A percentile compares a stretch with the other conserved stretches of the same genome.
Conservation (phyloP, 2,329 filamentous ascomycete genomes). For the Fusarium tricinctum region DNA sequence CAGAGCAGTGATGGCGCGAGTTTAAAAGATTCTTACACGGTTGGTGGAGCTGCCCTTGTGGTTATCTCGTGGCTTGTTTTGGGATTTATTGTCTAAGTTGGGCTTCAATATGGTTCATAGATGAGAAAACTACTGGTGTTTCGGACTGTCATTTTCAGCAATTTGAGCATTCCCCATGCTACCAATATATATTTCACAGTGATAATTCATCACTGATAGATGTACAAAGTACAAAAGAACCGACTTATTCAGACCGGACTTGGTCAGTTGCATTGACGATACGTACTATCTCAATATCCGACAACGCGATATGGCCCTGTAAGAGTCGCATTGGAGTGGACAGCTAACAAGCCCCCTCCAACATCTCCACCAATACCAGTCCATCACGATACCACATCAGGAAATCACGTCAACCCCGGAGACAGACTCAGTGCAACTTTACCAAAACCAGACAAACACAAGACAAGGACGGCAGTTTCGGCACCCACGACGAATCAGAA, state of each 20-base stretch:
- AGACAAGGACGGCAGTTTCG: conserved; percentile 7
- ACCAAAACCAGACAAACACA: neutral
- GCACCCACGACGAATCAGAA: neutral
- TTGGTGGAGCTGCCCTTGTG: neutral
- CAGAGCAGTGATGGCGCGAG: conserved; percentile 27
- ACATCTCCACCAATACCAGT: conserved; percentile 32
- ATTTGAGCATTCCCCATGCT: neutral
- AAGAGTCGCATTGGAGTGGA: conserved; percentile 13
- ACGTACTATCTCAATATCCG: neutral
- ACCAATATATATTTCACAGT: neutral
- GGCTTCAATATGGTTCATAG: neutral
- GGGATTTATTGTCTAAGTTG: neutral
- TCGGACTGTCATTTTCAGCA: neutral
- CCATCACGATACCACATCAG: conserved; percentile 24
- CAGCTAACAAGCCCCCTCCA: neutral
- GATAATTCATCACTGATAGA: neutral
- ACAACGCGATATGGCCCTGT: neutral
- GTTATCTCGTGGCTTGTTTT: conserved; percentile 13
- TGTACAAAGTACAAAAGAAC: neutral
- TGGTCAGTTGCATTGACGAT: neutral
- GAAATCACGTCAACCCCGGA: conserved; percentile 27
- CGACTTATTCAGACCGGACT: neutral
- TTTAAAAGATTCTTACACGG: neutral
- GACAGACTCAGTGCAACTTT: neutral
- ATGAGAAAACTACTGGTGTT: neutral